Evolutionary conservation across 768 basidiomycete genomes (phyloP), one percentile per base, ranked within the genome.

Genomic region (Macrolepiota dolichaula): DNA sequence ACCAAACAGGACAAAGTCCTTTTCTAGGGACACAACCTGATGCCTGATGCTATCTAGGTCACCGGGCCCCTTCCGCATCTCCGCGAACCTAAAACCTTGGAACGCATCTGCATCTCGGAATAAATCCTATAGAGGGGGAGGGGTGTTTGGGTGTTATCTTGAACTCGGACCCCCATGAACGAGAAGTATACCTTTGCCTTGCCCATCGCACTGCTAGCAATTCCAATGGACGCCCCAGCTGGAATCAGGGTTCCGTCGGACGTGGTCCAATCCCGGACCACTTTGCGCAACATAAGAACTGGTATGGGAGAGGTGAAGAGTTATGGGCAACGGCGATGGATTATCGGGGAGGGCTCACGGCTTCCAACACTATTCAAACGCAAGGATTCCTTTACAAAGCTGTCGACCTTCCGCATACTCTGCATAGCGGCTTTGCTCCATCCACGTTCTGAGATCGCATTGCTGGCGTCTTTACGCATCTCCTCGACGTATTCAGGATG

Each of bases 401-500:
- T 82, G 57, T 81, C 78, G 17, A 81, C 47, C 64, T 77, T 76
- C 56, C 69, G 68, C 72, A 81, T 73, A 52, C 76, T 75, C 15
- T 65, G 65, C 54, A 80, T 65, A 1, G 72, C 66, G 10, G 68
- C 64, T 55, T 76, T 75, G 0, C 68, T 69, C 72, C 75, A 79
- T 25, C 72, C 77, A n/a, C 77, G 69, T 3, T 69, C 62, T 1
- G 57, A 38, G 13, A 78, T 51, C 9, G 76, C 68, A 1, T 56
- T 54, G 40, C 79, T 75, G 2, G 79, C 69, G 65, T 84, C 81
- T 55, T 79, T 74, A 0, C 80, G 73, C 25, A 83, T 51, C 15
- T 72, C 67, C 4, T 65, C 57, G 5, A 72, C 65, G 55, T 73
- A 44, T n/a, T 44, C 42, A 9, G 42, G 42, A 17, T 44, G 42